Conservation (phyloP, 805 yeast genomes). For the Lipomyces kockii region DNA sequence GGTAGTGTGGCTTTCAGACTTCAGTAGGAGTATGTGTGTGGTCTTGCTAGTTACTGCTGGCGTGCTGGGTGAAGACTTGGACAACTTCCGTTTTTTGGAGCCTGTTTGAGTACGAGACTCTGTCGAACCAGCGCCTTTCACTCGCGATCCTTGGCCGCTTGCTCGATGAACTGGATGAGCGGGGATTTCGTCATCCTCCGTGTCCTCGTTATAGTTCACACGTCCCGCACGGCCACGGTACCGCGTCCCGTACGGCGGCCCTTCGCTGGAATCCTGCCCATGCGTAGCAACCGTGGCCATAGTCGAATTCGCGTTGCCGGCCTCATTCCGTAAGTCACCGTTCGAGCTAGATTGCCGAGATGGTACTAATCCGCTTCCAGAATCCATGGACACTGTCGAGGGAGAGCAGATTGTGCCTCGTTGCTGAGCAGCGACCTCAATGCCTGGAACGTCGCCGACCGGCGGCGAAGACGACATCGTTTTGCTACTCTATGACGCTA, state of each 20-base stretch:
- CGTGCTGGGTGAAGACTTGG: background rate
- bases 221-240: constrained; percentile 33
- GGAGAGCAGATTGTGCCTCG: background rate
- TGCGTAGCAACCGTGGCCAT: background rate
- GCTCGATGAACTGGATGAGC: background rate
- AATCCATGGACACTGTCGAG: background rate
- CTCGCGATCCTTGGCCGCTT: background rate
- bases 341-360: background rate
- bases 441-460: background rate
- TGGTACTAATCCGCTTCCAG: background rate
- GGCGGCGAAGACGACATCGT: background rate
- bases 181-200: constrained; percentile 24
- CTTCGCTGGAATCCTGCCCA: background rate
- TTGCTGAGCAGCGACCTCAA: background rate
- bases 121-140: background rate
- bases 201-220: constrained; percentile 42
- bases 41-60: background rate
- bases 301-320: background rate
- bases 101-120: background rate
- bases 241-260: constrained; percentile 12
- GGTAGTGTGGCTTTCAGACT: background rate
- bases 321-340: background rate
- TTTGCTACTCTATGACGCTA: background rate
- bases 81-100: background rate
- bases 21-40: background rate